Evolutionary conservation across 768 basidiomycete genomes (phyloP).

Genomic region (Dendrothele bispora): DNA sequence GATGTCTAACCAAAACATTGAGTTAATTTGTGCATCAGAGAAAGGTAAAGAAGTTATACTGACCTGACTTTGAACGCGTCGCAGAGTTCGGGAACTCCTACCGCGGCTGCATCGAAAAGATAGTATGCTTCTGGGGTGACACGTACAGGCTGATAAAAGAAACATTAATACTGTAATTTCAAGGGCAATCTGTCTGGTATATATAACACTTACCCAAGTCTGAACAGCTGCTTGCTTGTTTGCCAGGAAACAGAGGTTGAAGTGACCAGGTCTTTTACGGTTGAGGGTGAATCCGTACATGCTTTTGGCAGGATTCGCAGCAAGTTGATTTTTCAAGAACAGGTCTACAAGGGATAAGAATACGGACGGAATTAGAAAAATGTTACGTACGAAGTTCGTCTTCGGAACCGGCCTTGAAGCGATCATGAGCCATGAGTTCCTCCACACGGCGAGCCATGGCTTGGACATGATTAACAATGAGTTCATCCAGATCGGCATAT

Average conservation of each 20-base stretch:
- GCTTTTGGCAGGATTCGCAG: conserved; percentile 91
- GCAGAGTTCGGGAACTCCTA: conserved; percentile 90
- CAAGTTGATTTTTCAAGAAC: conserved; percentile 85
- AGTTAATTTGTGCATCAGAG: conserved; percentile 7
- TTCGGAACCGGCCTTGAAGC: conserved; percentile 86
- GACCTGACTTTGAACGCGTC: conserved; percentile 95
- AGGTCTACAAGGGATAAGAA: conserved; percentile 52
- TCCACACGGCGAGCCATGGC: conserved; percentile 92
- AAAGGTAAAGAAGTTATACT: conserved; percentile 16
- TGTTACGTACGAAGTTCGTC: conserved; percentile 81
- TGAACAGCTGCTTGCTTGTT: conserved; percentile 89
- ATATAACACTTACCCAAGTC: conserved; percentile 70
- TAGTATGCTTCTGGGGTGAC: conserved; percentile 88
- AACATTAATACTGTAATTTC: conserved; percentile 7
- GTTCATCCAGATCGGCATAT: conserved; percentile 93
- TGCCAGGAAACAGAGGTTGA: conserved; percentile 89
- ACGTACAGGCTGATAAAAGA: conserved; percentile 66
- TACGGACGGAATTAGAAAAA: conserved; percentile 4
- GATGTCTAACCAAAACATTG: conserved; percentile 48
- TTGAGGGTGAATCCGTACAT: conserved; percentile 96
- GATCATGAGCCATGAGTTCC: conserved; percentile 93
- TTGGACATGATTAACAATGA: conserved; percentile 96
- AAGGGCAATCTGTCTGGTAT: conserved; percentile 1
- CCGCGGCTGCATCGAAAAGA: conserved; percentile 86
- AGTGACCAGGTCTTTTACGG: conserved; percentile 87